Evolutionary conservation across 2,329 filamentous ascomycete species (phyloP), one percentile per base, ranked within the genome.

Genomic region (Neonectria neomacrospora): DNA sequence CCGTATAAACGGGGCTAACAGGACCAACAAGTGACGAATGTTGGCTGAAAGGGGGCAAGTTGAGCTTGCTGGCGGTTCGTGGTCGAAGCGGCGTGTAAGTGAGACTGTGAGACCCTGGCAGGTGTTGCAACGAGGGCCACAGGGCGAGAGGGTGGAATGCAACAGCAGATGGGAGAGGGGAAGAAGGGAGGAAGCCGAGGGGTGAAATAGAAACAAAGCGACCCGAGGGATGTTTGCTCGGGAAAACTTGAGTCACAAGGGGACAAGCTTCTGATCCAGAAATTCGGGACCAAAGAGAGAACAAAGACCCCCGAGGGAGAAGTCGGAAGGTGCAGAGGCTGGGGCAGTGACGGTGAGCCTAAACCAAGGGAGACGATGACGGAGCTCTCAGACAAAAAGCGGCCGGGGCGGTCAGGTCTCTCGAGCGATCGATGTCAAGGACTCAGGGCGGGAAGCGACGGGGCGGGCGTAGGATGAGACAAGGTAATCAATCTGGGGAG

Each of bases 11-110:
- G 47, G 47, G n/a, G 47, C n/a, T 2, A 32, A 30, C 20, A 23
- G 9, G 14, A 11, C 52, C 52, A 32, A 44, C 23, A 28, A 28
- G 16, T 28, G 37, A 30, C 28, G 52, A 30, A 30, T 26, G 23
- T 20, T 23, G 52, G 26, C 22, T 54, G 20, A 28, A 47, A 18
- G 42, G 28, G 11, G n/a, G 28, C 26, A 30, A 48, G 45, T 56
- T 14, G 37, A 37, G 37, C 37, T 41, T 48, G 54, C n/a, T 30
- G 37, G 41, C 42, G 22, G 42, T 37, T 34, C 47, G 57, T 30
- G 32, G 22, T 42, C 47, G 47, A 45, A 30, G 16, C 11, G 47
- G 28, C 28, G 57, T 61, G 62, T 64, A 61, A 61, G 62, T 61
- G 58, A 44, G 28, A 30, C 54, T 20, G 34, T 45, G 37, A 52